These are phyloP conservation scores for Fusarium guadeloupense DNA, from an alignment of 2,329 filamentous ascomycete species.

Conservation along the genomic window DNA sequence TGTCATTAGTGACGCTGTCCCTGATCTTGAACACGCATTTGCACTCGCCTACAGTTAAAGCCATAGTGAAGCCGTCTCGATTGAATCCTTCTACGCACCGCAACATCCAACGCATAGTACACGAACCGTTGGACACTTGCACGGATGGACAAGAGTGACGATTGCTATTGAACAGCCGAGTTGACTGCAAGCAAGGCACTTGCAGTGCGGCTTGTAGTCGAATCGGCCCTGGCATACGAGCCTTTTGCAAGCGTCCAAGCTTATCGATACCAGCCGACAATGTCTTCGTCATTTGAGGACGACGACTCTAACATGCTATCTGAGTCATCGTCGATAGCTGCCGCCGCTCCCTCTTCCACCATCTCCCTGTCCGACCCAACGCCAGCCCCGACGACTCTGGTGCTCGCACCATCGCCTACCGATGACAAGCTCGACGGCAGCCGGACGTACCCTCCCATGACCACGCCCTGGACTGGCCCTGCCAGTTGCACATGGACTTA, in stretches of 20 bases:
- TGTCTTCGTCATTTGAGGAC: slow-evolving; percentile 32
- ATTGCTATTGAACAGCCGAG: slow-evolving; percentile 33
- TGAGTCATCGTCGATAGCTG: slow-evolving; percentile 14
- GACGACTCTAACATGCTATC: slow-evolving; percentile 21
- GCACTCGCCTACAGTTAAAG: slow-evolving; percentile 23
- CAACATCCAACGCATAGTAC: background rate
- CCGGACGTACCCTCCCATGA: slow-evolving; percentile 49
- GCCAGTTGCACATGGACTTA: slow-evolving; percentile 53
- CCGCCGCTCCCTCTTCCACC: slow-evolving; percentile 29
- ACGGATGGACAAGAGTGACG: slow-evolving; percentile 38
- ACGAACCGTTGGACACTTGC: slow-evolving; percentile 19
- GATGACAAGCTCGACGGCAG: slow-evolving; percentile 35
- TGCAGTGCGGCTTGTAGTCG: slow-evolving; percentile 30
- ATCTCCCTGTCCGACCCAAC: slow-evolving; percentile 28
- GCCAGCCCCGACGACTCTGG: slow-evolving; percentile 20
- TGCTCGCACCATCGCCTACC: slow-evolving; percentile 25
- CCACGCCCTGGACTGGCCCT: slow-evolving; percentile 51
- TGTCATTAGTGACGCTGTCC: slow-evolving; percentile 17
- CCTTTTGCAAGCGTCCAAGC: slow-evolving; percentile 6
- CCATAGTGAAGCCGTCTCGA: slow-evolving; percentile 1
- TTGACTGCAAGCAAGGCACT: slow-evolving; percentile 35
- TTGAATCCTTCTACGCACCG: slow-evolving; percentile 4
- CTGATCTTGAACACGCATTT: slow-evolving; percentile 19
- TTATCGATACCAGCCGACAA: slow-evolving; percentile 16
- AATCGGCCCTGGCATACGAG: slow-evolving; percentile 21